Evolutionary conservation across 2,329 filamentous ascomycete species (phyloP).

Genomic region (Tolypocladium capitatum): DNA sequence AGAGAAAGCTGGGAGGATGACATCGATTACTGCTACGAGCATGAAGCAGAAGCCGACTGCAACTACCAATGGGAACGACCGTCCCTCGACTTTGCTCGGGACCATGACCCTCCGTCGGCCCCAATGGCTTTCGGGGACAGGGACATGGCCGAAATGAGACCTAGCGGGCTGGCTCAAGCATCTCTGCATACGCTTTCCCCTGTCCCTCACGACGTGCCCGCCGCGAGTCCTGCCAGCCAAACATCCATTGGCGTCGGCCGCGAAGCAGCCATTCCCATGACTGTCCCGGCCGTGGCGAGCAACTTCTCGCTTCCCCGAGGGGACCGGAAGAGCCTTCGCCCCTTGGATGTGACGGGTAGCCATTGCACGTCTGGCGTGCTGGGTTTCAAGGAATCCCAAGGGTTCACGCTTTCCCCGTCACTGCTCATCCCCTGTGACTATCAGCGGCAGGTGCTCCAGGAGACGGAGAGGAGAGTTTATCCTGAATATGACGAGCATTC

Average conservation of each 20-base stretch:
- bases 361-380: constrained; percentile 33
- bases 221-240: constrained; percentile 36
- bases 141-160: constrained; percentile 10
- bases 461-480: constrained; percentile 13
- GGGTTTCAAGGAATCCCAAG: constrained; percentile 45
- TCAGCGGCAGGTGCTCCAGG: constrained; percentile 36
- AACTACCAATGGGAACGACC: constrained; percentile 52
- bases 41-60: constrained; percentile 53
- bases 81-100: constrained; percentile 31
- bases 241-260: constrained; percentile 24
- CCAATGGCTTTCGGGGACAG: constrained; percentile 12
- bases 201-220: constrained; percentile 29
- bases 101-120: constrained; percentile 9
- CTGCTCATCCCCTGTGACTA: constrained; percentile 50
- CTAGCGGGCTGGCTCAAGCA: constrained; percentile 7
- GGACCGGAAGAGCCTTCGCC: constrained; percentile 19
- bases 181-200: constrained; percentile 16
- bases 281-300: constrained; percentile 22
- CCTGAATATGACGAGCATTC: constrained; percentile 20
- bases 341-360: constrained; percentile 18
- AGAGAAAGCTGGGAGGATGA: constrained; percentile 52
- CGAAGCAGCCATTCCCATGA: constrained; percentile 30
- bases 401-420: constrained; percentile 46
- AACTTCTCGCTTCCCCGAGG: constrained; percentile 39
- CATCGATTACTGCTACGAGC: constrained; percentile 59